Conservation (phyloP, 2,329 filamentous ascomycete genomes). For the Ilyonectria mors-panacis region DNA sequence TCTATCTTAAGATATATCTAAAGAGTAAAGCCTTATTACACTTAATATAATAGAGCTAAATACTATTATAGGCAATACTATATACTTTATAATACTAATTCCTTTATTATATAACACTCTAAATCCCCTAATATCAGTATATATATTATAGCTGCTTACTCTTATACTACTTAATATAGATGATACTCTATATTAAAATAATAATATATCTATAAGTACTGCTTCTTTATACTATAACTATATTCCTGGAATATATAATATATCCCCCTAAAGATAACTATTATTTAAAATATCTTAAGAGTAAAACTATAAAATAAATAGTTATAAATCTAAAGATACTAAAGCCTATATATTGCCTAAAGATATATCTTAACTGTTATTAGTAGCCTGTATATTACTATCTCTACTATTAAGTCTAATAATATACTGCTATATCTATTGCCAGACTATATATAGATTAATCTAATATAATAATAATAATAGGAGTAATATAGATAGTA, state of each 20-base stretch:
- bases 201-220: conserved; percentile 2
- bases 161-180: not conserved
- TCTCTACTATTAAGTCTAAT: not conserved
- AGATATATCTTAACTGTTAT: not conserved
- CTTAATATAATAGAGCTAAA: too few relatives aligned
- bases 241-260: conserved; percentile 5
- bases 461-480: too few relatives aligned
- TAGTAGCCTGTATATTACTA: not conserved
- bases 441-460: not conserved
- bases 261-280: conserved; percentile 6
- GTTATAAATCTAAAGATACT: not conserved
- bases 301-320: conserved; percentile 3
- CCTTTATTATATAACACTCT: not conserved
- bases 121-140: not conserved
- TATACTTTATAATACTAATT: too few relatives aligned
- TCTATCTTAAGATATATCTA: not conserved
- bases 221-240: not conserved
- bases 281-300: conserved; percentile 7
- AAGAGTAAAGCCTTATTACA: not conserved
- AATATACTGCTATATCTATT: not conserved
- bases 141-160: not conserved
- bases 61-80: too few relatives aligned
- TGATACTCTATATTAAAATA: conserved; percentile 1
- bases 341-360: conserved; percentile 9
- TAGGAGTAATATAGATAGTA: too few relatives aligned